Evolutionary conservation across 768 basidiomycete genomes (phyloP).

Genomic region (Tylopilus vinaceipallidus): DNA sequence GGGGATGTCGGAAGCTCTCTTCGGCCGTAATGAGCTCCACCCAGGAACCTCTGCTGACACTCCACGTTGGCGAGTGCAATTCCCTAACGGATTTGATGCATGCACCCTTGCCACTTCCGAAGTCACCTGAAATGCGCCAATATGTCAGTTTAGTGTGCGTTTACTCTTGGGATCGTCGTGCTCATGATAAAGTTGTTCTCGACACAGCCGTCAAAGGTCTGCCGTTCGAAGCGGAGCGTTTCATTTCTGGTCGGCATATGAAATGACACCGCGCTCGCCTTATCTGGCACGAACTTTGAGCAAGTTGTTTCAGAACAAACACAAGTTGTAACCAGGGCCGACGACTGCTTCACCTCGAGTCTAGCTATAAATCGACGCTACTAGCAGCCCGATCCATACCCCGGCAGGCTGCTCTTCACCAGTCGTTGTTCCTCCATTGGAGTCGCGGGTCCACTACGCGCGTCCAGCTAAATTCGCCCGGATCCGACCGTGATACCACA

Average conservation of each 20-base stretch:
- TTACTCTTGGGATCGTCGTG: not conserved
- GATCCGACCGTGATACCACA: too few relatives aligned
- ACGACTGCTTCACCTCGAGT: too few relatives aligned
- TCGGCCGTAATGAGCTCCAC: not conserved
- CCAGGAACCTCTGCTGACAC: not conserved
- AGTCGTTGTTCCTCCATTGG: too few relatives aligned
- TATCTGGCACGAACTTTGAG: not conserved
- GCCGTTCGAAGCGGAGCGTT: constrained; percentile 11
- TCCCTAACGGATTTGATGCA: not conserved
- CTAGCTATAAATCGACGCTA: too few relatives aligned
- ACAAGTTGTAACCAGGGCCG: not conserved
- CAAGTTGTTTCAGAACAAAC: not conserved
- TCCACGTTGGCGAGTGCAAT: not conserved
- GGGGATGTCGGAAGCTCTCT: not conserved
- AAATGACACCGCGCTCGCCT: constrained; percentile 6
- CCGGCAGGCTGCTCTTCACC: too few relatives aligned
- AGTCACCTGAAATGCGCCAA: not conserved
- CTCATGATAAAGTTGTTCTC: not conserved
- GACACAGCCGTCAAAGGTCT: constrained; percentile 1
- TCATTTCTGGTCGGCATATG: constrained; percentile 13
- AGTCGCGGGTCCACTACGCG: too few relatives aligned
- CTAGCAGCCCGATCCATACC: too few relatives aligned
- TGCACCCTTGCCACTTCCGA: not conserved
- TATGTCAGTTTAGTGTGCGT: not conserved
- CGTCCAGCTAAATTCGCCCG: not conserved